These are phyloP conservation scores for Lithospermum erythrorhizon DNA, from an alignment of 257 asterid species.

Conservation along the genomic window DNA sequence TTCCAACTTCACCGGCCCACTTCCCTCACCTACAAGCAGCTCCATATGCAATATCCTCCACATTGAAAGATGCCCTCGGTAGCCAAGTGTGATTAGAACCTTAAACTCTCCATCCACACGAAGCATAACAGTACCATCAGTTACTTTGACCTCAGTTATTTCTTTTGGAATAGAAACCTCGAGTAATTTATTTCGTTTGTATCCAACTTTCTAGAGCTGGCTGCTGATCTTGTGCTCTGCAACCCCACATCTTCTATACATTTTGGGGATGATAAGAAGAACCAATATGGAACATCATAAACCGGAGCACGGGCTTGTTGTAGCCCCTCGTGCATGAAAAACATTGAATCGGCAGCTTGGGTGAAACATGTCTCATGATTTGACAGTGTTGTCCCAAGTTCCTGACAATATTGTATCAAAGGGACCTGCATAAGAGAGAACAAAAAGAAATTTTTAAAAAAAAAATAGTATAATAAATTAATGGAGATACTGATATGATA, in stretches of 20 bases:
- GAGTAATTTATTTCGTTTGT: constrained; percentile 67
- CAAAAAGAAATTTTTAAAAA: constrained; percentile 13
- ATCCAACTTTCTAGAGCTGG: constrained; percentile 78
- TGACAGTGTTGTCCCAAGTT: constrained; percentile 77
- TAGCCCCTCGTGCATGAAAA: constrained; percentile 96
- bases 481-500: neutral
- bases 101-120: constrained; percentile 91
- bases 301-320: constrained; percentile 99
- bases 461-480: neutral
- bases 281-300: constrained; percentile 90
- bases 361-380: constrained; percentile 95
- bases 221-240: constrained; percentile 65
- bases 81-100: constrained; percentile 93
- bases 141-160: constrained; percentile 54
- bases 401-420: constrained; percentile 79
- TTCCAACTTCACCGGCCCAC: constrained; percentile 76
- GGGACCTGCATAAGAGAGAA: constrained; percentile 72
- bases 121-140: constrained; percentile 84
- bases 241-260: constrained; percentile 84
- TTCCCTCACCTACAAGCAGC: constrained; percentile 87
- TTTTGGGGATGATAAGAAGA: constrained; percentile 79
- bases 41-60: constrained; percentile 98
- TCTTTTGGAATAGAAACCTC: constrained; percentile 81
- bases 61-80: constrained; percentile 90
- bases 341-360: constrained; percentile 98